These are phyloP conservation scores for Cordyceps cateniannulata DNA, from an alignment of 2,329 filamentous ascomycete species.

Conservation along the genomic window DNA sequence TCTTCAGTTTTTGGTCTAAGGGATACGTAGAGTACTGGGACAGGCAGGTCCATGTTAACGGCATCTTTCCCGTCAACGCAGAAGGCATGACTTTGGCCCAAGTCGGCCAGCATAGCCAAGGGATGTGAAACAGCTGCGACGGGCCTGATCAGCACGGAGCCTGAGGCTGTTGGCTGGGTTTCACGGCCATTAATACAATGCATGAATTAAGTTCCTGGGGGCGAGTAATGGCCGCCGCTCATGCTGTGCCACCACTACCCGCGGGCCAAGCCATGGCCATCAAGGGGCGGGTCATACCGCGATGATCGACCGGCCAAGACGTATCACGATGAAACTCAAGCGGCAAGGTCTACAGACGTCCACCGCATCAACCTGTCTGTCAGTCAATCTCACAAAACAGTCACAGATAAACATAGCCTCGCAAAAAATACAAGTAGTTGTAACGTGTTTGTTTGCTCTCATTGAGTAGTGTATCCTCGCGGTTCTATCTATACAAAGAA, in stretches of 20 bases:
- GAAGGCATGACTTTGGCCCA: no score
- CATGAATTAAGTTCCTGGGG: neutral
- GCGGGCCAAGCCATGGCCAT: neutral
- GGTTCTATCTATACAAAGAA: slow-evolving; percentile 10
- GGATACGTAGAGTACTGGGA: no score
- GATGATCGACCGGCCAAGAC: neutral
- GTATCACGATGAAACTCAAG: neutral
- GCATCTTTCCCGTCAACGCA: no score
- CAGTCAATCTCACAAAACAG: neutral
- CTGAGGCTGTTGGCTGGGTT: neutral
- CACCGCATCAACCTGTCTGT: neutral
- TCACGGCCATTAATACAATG: neutral
- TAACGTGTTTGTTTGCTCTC: neutral
- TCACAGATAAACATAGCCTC: neutral
- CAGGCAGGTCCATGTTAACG: no score
- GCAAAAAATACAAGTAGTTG: neutral
- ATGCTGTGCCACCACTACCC: neutral
- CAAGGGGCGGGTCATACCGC: neutral
- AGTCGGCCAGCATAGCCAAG: no score
- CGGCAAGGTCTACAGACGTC: neutral
- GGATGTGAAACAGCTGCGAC: neutral
- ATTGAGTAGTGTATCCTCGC: slow-evolving; percentile 3
- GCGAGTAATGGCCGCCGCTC: neutral
- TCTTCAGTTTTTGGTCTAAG: no score
- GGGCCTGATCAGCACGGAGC: neutral